Evolutionary conservation across 306 rosid genomes (phyloP).

Genomic region (Canavalia ensiformis): DNA sequence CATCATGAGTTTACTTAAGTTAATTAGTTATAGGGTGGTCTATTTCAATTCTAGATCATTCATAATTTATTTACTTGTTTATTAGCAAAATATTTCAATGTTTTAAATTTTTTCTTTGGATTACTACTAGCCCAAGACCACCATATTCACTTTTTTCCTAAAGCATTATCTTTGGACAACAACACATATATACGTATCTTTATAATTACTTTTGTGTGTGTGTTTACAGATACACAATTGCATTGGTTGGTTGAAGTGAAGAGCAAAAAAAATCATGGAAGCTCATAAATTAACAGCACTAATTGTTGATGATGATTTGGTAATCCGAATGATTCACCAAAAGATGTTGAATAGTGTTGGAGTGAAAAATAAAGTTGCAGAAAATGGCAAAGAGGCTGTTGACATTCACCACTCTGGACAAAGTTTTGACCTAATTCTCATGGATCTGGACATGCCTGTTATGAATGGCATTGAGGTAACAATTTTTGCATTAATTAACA

Average conservation of each 20-base stretch:
- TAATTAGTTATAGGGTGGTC: too few relatives aligned
- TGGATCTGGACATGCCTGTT: slow-evolving; percentile 80
- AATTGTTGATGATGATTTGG: slow-evolving; percentile 68
- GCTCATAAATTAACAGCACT: slow-evolving; percentile 56
- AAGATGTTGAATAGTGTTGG: slow-evolving; percentile 60
- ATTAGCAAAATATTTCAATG: too few relatives aligned
- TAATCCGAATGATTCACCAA: slow-evolving; percentile 57
- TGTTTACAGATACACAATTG: too few relatives aligned
- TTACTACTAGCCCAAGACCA: too few relatives aligned
- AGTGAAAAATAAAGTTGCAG: slow-evolving; percentile 53
- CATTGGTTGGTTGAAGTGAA: not conserved
- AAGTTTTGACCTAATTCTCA: slow-evolving; percentile 77
- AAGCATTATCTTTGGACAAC: not conserved
- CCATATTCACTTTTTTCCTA: not conserved
- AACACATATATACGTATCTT: not conserved
- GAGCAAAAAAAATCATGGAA: slow-evolving; percentile 18
- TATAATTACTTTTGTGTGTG: not conserved
- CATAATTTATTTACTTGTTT: too few relatives aligned
- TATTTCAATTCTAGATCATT: not conserved
- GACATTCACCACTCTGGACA: slow-evolving; percentile 64
- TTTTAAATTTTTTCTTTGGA: too few relatives aligned
- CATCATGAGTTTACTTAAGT: not conserved
- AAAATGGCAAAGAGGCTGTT: slow-evolving; percentile 80
- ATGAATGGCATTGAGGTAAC: slow-evolving; percentile 81
- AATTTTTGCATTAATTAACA: not conserved